Percentiles rank a stretch among this genome's conserved stretches.
Conservation (phyloP, 148 eudicot genomes). For the Diospyros lotus region DNA sequence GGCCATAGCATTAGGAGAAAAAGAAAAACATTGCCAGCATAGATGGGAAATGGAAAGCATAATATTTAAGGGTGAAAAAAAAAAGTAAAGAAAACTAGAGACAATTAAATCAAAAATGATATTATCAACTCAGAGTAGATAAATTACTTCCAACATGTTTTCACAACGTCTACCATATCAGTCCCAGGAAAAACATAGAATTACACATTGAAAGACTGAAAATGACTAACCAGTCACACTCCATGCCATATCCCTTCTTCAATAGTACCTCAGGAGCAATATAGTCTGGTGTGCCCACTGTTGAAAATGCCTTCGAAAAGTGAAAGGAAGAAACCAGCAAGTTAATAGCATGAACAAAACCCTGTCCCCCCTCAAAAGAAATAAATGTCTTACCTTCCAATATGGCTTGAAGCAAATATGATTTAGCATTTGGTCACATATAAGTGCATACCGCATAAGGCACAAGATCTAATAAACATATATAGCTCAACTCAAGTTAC, state of each 20-base stretch:
- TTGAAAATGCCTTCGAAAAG: constrained; percentile 81
- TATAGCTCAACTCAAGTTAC: not conserved
- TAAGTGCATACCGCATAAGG: no score
- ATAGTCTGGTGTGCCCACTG: constrained; percentile 98
- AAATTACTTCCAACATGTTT: not conserved
- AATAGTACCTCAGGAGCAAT: constrained; percentile 94
- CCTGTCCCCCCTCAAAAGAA: no score
- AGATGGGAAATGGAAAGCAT: no score
- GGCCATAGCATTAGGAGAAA: no score
- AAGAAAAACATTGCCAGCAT: no score
- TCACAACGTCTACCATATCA: not conserved
- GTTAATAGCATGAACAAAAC: not conserved
- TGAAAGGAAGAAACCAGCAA: constrained; percentile 20
- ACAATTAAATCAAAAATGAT: not conserved
- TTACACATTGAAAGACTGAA: not conserved
- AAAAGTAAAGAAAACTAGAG: not conserved
- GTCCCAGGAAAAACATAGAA: not conserved
- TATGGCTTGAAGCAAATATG: not conserved
- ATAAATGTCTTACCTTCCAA: not conserved
- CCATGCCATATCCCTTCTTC: constrained; percentile 96
- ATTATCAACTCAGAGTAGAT: not conserved
- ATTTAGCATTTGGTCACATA: no score
- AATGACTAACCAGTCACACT: constrained; percentile 89
- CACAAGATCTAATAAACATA: no score
- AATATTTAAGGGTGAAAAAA: not conserved